phyloP scores from a whole-genome alignment of 805 yeast genomes.

The Barnettozyma populi region DNA sequence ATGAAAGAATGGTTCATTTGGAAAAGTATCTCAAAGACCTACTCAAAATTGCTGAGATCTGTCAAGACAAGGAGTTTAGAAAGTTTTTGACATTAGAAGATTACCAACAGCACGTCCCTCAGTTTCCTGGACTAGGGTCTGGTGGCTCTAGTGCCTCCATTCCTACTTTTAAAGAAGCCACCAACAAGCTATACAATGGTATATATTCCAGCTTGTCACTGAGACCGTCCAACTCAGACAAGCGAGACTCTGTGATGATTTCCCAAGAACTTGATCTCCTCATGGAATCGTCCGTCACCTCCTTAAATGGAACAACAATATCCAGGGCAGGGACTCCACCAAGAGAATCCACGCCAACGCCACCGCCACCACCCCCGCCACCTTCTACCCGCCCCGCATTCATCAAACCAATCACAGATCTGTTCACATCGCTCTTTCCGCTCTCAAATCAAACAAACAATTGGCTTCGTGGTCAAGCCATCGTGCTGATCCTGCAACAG shows the following conservation, averaged over 20 bases:
- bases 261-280: conserved; percentile 1
- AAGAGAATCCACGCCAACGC: not conserved
- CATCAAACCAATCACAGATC: conserved; percentile 77
- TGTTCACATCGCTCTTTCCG: conserved; percentile 65
- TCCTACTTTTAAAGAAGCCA: conserved; percentile 16
- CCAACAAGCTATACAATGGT: conserved; percentile 19
- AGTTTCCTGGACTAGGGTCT: not conserved
- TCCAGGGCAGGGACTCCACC: not conserved
- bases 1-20: conserved; percentile 54
- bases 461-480: conserved; percentile 84
- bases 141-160: conserved; percentile 5
- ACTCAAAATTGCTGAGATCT: conserved; percentile 59
- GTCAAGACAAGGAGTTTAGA: conserved; percentile 67
- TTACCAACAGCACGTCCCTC: conserved; percentile 8
- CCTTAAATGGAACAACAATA: not conserved
- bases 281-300: not conserved
- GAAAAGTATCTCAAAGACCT: conserved; percentile 58
- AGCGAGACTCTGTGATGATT: conserved; percentile 6
- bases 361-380: not conserved
- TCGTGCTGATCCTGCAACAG: conserved; percentile 77
- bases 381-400: conserved; percentile 34
- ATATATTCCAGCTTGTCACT: conserved; percentile 13
- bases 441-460: conserved; percentile 50
- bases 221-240: conserved; percentile 11
- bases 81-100: conserved; percentile 55